Conservation (phyloP, 768 basidiomycete genomes). For the Rhodotorula sphaerocarpa region DNA sequence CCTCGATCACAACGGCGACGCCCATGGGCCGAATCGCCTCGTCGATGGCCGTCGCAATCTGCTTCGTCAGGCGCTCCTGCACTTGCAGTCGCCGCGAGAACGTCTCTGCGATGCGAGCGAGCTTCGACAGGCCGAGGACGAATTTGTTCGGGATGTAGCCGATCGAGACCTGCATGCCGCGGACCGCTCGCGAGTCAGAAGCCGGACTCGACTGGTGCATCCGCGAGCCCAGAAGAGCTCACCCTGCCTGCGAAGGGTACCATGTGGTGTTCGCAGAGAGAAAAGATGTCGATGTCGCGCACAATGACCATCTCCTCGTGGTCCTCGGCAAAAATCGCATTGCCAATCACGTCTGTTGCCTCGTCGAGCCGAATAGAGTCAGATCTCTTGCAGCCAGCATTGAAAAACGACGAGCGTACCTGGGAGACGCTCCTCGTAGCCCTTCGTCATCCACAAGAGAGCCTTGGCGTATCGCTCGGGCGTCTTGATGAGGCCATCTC, state of each 20-base stretch:
- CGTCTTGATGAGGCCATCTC: conserved; percentile 83
- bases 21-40: conserved; percentile 96
- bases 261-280: conserved; percentile 95
- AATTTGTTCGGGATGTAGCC: conserved; percentile 93
- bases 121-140: conserved; percentile 89
- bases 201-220: conserved; percentile 2
- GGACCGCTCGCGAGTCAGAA: conserved; percentile 20
- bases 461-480: conserved; percentile 95
- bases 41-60: conserved; percentile 94
- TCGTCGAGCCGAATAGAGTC: too few relatives aligned
- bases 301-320: conserved; percentile 99
- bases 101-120: conserved; percentile 93
- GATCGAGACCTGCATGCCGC: conserved; percentile 87
- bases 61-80: conserved; percentile 93
- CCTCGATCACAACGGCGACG: conserved; percentile 99
- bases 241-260: conserved; percentile 98
- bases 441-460: conserved; percentile 96
- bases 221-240: conserved; percentile 39
- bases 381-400: too few relatives aligned
- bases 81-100: conserved; percentile 93
- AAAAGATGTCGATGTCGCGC: conserved; percentile 91
- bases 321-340: conserved; percentile 95
- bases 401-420: too few relatives aligned
- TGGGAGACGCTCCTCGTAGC: conserved; percentile 89
- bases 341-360: conserved; percentile 99